These are phyloP conservation scores for Gomphus sp. DNA, from an alignment of 1,284 basidiomycete species.

Conservation along the genomic window DNA sequence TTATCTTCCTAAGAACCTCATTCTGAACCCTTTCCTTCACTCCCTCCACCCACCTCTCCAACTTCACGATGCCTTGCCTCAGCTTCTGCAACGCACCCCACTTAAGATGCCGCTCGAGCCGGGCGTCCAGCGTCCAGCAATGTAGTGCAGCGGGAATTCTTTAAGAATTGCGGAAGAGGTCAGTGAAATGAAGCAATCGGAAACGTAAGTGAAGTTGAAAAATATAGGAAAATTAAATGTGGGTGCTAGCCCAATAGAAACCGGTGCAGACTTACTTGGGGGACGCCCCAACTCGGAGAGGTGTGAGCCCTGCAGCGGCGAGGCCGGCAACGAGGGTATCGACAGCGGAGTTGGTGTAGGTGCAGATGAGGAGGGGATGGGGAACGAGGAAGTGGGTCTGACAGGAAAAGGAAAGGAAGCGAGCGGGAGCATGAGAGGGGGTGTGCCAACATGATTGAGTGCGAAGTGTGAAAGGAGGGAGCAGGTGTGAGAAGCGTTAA, in stretches of 20 bases:
- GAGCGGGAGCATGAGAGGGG: background rate
- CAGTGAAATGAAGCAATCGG: too few relatives aligned
- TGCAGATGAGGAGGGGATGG: slow-evolving; percentile 80
- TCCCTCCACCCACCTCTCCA: slow-evolving; percentile 11
- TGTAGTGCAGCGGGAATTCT: too few relatives aligned
- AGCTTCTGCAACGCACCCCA: slow-evolving; percentile 34
- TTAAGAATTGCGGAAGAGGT: too few relatives aligned
- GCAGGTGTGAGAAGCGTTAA: too few relatives aligned
- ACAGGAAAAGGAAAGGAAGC: too few relatives aligned
- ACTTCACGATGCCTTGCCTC: slow-evolving; percentile 20
- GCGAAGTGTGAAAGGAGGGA: too few relatives aligned
- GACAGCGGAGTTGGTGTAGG: slow-evolving; percentile 93
- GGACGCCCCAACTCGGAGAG: slow-evolving; percentile 67
- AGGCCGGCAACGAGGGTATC: slow-evolving; percentile 84
- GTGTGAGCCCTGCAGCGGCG: slow-evolving; percentile 52
- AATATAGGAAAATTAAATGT: too few relatives aligned
- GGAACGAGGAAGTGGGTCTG: slow-evolving; percentile 74
- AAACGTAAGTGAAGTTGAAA: too few relatives aligned
- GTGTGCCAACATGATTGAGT: too few relatives aligned
- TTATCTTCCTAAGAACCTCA: too few relatives aligned
- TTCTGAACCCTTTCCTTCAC: slow-evolving; percentile 14
- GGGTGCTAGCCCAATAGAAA: too few relatives aligned
- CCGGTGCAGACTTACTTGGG: slow-evolving; percentile 34
- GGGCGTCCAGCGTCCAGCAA: slow-evolving; percentile 48
- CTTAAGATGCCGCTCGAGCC: slow-evolving; percentile 55